These are phyloP conservation scores for Takashimella koratensis DNA, from an alignment of 1,284 basidiomycete species.

Conservation along the genomic window DNA sequence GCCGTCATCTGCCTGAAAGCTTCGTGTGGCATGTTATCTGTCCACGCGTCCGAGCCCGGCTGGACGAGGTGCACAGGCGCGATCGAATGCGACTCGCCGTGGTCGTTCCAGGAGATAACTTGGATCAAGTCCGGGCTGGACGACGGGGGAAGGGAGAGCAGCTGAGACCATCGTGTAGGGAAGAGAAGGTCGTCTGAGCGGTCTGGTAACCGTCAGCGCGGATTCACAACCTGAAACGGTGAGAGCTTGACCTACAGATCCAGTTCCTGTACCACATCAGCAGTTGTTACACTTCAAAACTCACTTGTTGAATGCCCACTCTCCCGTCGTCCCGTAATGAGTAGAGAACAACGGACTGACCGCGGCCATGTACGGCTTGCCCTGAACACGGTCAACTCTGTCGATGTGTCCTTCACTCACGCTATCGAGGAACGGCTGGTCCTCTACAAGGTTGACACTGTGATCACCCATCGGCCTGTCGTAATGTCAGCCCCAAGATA, in stretches of 20 bases:
- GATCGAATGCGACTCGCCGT: conserved; percentile 47
- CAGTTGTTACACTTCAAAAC: conserved; percentile 1
- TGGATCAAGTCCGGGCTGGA: conserved; percentile 43
- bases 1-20: conserved; percentile 43
- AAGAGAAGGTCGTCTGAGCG: conserved; percentile 49
- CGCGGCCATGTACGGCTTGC: conserved; percentile 59
- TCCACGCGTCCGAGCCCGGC: conserved; percentile 46
- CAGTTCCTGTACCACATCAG: conserved; percentile 33
- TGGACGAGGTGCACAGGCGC: conserved; percentile 44
- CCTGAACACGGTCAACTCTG: conserved; percentile 7
- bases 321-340: conserved; percentile 46
- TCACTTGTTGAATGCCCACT: conserved; percentile 48
- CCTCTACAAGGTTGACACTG: conserved; percentile 27
- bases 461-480: conserved; percentile 36
- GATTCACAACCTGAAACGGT: too few species aligned
- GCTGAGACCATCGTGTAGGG: conserved; percentile 37
- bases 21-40: conserved; percentile 40
- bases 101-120: conserved; percentile 50
- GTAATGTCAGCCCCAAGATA: not conserved
- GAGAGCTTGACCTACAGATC: conserved; percentile 32
- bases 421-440: conserved; percentile 32
- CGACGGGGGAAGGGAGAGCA: conserved; percentile 26
- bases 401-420: conserved; percentile 12
- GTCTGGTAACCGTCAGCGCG: conserved; percentile 16
- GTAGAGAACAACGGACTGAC: conserved; percentile 63